Conservation (phyloP, 768 basidiomycete species). For the Steccherinum ochraceum region DNA sequence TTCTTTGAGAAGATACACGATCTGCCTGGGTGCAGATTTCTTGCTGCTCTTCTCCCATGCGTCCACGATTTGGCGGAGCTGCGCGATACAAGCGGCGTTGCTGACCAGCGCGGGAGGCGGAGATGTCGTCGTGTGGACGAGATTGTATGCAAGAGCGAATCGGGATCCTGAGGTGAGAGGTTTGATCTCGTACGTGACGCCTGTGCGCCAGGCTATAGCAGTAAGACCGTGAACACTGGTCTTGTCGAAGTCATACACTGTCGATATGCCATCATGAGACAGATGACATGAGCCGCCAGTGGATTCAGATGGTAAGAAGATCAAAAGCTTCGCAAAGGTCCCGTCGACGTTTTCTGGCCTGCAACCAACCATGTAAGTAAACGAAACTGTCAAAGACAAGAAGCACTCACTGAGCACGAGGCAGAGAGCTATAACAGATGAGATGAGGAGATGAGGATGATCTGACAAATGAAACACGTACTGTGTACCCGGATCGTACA, state of each 20-base stretch:
- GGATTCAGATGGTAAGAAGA: slow-evolving; percentile 41
- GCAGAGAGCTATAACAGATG: slow-evolving; percentile 2
- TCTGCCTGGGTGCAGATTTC: slow-evolving; percentile 15
- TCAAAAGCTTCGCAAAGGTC: slow-evolving; percentile 47
- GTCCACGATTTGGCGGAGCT: slow-evolving; percentile 27
- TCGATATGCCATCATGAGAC: slow-evolving; percentile 27
- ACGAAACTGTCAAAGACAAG: neutral
- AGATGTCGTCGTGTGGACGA: slow-evolving; percentile 31
- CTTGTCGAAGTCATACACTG: slow-evolving; percentile 30
- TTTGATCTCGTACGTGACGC: slow-evolving; percentile 45
- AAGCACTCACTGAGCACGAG: slow-evolving; percentile 38
- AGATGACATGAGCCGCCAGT: slow-evolving; percentile 40
- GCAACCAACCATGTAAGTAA: too few species aligned
- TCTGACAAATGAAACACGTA: slow-evolving; percentile 29
- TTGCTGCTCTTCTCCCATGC: slow-evolving; percentile 28
- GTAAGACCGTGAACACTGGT: slow-evolving; percentile 27
- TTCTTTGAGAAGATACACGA: slow-evolving; percentile 30
- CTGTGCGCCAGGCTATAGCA: slow-evolving; percentile 47
- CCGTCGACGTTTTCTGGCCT: slow-evolving; percentile 41
- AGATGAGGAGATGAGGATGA: neutral
- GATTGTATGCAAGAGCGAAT: slow-evolving; percentile 44
- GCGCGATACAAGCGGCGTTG: slow-evolving; percentile 13
- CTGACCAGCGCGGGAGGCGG: slow-evolving; percentile 23
- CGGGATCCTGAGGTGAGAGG: slow-evolving; percentile 43
- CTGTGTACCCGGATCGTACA: slow-evolving; percentile 46